Percentiles rank a stretch among this genome's conserved stretches.
phyloP scores from a whole-genome alignment of 2,329 filamentous ascomycete species.

The Fusarium subtropicale region DNA sequence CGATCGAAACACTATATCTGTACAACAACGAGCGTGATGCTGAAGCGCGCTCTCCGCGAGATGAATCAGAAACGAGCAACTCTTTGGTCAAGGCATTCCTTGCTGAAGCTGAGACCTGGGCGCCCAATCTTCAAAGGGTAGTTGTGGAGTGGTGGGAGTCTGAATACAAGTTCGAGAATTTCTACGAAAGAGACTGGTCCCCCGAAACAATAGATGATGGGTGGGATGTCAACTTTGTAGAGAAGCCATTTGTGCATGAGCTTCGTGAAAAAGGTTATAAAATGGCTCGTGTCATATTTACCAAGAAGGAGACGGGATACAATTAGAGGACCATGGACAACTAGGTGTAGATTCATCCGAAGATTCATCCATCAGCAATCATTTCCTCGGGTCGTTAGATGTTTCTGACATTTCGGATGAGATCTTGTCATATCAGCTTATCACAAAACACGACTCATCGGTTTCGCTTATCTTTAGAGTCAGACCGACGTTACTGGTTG shows the following conservation, averaged over 20 bases:
- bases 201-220: background rate
- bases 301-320: background rate
- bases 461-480: slow-evolving; percentile 19
- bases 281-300: background rate
- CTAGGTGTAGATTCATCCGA: background rate
- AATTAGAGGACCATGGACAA: background rate
- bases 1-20: slow-evolving; percentile 11
- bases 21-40: background rate
- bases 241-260: background rate
- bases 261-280: too few species aligned
- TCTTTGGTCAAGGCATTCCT: background rate
- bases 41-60: background rate
- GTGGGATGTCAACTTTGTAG: background rate
- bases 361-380: background rate
- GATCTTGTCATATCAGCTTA: slow-evolving; percentile 11
- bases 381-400: background rate
- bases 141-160: background rate
- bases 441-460: slow-evolving; percentile 14
- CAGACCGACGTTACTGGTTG: background rate
- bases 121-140: slow-evolving; percentile 19
- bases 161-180: rapidly evolving
- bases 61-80: background rate
- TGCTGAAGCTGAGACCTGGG: background rate
- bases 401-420: background rate
- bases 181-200: background rate